Base-by-base conservation (phyloP, 148 eudicot species). In the Heliosperma pusillum region DNA sequence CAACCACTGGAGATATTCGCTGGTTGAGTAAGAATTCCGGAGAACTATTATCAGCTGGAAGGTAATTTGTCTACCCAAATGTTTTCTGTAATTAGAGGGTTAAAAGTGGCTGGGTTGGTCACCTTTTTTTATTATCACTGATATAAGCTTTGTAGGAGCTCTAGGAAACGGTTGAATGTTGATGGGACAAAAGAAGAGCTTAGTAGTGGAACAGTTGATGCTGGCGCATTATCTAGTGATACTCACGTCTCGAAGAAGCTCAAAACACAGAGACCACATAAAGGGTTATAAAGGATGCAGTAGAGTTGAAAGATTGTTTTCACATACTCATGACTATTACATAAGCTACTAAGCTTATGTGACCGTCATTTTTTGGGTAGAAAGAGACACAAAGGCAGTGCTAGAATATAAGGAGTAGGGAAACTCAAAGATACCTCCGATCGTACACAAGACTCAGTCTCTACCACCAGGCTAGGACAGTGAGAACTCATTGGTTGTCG, bases 11-110 rank as follows among this genome's bases (percentile, higher is more conserved):
- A 80, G 82, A 73, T 78, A 81, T 82, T 65, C 71, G 53, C 33
- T 89, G 93, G 91, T 80, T 93, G 80, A 81, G 79, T 73, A 86
- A 80, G 73, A 82, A 84, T 79, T 59, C 77, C 53, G 89, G 82
- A 27, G 87, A 83, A 75, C 50, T 77, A 70, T 70, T 7, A 8
- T 36, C 42, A 36, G 42, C 82, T 63, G 85, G 82, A 71, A 93
- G 97, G 97, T 93, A 76, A 52, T 17, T 50, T 45, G 20, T 65
- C 64, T 73, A 24, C 52, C 42, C 42, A 61, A 45, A 72, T 1
- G 52, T 58, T n/a, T 27, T 25, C 40, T 55, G 33, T 26, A 25
- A 6, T 15, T 44, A 17, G 9, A 7, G 27, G 45, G 55, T 21
- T 20, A 12, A 36, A 36, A 36, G 1, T 36, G 42, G 42, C 10